Percentiles rank a stretch among this genome's conserved stretches.
These are phyloP conservation scores for Blastocystis sp. DNA, from an alignment of 352 stramenopile species.

Conservation along the genomic window DNA sequence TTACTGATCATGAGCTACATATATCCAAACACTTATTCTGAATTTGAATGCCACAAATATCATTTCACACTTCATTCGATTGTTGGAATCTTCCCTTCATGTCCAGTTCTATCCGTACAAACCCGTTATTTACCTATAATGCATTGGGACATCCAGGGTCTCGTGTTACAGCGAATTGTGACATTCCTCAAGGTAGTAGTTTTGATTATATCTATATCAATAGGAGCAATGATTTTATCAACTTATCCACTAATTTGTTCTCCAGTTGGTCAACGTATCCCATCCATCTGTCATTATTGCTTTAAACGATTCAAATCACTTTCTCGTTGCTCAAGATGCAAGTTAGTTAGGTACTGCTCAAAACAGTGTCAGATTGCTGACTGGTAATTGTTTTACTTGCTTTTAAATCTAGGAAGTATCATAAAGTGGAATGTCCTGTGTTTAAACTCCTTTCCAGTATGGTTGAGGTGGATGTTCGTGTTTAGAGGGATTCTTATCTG, in stretches of 20 bases:
- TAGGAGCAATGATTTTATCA: constrained; percentile 19
- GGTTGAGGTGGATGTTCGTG: background rate
- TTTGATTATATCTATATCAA: background rate
- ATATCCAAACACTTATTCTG: background rate
- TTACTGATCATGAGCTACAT: background rate
- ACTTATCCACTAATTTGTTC: background rate
- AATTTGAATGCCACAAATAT: background rate
- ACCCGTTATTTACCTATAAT: background rate
- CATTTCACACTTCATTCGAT: background rate
- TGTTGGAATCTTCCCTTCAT: background rate
- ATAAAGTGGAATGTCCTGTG: constrained; percentile 25
- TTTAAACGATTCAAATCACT: constrained; percentile 21
- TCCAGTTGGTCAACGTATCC: background rate
- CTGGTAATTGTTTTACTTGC: background rate
- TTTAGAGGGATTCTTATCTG: background rate
- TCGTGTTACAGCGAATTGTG: background rate
- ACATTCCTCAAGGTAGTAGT: constrained; percentile 8
- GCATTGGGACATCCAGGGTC: background rate
- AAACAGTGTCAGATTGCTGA: constrained; percentile 59
- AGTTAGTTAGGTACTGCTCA: constrained; percentile 25
- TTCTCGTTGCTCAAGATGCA: constrained; percentile 22
- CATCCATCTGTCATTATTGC: constrained; percentile 33
- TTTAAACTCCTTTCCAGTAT: background rate
- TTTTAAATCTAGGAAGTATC: background rate
- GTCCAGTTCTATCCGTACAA: background rate